phyloP scores from a whole-genome alignment of 495 filamentous ascomycete genomes.

The Lasiosphaeris hirsuta region DNA sequence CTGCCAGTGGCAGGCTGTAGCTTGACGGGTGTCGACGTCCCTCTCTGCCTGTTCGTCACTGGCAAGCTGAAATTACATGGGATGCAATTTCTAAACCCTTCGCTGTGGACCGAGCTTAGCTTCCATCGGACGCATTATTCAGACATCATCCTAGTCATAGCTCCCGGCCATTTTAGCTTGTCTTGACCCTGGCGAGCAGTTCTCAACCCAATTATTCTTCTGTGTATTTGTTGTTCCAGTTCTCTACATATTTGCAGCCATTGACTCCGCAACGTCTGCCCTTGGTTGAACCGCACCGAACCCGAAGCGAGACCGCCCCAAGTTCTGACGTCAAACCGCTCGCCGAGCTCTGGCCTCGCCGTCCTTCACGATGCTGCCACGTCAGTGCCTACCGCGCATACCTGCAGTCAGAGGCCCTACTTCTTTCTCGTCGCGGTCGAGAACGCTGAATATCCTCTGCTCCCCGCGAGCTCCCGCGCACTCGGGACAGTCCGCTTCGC shows the following conservation, averaged over 20 bases:
- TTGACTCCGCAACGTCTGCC: background rate
- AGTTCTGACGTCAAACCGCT: slow-evolving; percentile 24
- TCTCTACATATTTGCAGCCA: background rate
- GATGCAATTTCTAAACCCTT: slow-evolving; percentile 16
- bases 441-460: slow-evolving; percentile 12
- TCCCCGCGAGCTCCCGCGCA: slow-evolving; percentile 17
- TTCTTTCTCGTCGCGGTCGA: slow-evolving; percentile 13
- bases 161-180: slow-evolving; percentile 16
- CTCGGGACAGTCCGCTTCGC: slow-evolving; percentile 13
- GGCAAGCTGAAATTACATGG: slow-evolving; percentile 10
- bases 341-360: slow-evolving; percentile 1
- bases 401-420: slow-evolving; percentile 20
- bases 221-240: background rate
- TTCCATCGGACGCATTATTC: slow-evolving; percentile 26
- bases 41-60: background rate
- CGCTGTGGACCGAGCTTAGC: slow-evolving; percentile 10
- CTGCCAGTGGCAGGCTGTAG: background rate
- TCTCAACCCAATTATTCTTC: slow-evolving; percentile 9
- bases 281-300: background rate
- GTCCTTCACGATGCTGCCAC: slow-evolving; percentile 30
- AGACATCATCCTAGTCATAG: slow-evolving; percentile 22
- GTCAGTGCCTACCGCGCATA: slow-evolving; percentile 30
- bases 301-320: slow-evolving; percentile 4
- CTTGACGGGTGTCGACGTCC: background rate
- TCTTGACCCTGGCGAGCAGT: slow-evolving; percentile 14